phyloP scores from a whole-genome alignment of 345 rosid species.

The Isatis tinctoria region DNA sequence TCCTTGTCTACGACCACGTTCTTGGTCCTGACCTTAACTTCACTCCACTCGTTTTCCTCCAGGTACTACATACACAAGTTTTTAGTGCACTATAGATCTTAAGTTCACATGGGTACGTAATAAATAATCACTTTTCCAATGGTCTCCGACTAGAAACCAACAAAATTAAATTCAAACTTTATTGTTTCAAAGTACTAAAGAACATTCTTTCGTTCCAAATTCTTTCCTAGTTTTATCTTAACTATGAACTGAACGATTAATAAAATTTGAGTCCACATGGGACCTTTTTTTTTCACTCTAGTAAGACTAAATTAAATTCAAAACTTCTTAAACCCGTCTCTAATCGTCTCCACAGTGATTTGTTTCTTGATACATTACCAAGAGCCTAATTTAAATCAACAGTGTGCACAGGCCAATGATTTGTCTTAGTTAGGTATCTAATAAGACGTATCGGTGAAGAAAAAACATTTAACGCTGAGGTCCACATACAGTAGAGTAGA shows the following conservation, averaged over 20 bases:
- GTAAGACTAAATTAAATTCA: not conserved
- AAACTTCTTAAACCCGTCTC: not conserved
- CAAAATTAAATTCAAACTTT: not conserved
- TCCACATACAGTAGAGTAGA: not conserved
- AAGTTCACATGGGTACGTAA: not conserved
- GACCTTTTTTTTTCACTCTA: not conserved
- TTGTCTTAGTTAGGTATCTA: not conserved
- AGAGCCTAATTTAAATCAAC: not conserved
- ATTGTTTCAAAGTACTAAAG: not conserved
- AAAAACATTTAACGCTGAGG: not conserved
- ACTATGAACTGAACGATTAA: not conserved
- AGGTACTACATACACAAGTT: slow-evolving; percentile 37
- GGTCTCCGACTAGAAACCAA: not conserved
- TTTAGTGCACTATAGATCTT: not conserved
- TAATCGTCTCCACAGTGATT: not conserved
- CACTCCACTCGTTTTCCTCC: slow-evolving; percentile 63
- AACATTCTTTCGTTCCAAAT: not conserved
- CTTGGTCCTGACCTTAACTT: slow-evolving; percentile 77
- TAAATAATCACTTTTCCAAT: not conserved
- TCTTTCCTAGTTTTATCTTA: not conserved
- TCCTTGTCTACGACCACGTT: slow-evolving; percentile 38
- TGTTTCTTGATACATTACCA: not conserved
- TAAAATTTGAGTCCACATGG: not conserved
- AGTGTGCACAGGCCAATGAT: not conserved
- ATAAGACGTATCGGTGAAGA: not conserved